These are phyloP conservation scores for Pichia californica DNA, from an alignment of 805 yeast species.

Conservation along the genomic window DNA sequence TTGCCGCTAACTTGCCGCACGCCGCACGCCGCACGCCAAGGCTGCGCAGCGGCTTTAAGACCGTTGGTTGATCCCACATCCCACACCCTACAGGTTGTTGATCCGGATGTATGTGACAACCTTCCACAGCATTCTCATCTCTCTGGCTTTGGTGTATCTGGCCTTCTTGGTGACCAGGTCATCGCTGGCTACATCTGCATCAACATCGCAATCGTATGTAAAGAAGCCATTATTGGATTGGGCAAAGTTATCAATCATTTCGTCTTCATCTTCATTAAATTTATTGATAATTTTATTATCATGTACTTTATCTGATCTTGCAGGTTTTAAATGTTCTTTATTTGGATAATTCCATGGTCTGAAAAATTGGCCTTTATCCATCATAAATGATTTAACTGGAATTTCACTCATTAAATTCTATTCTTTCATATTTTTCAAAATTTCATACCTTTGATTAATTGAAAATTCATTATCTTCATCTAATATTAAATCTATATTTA, in stretches of 20 bases:
- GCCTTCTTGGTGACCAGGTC: background rate
- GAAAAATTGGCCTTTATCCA: conserved; percentile 8
- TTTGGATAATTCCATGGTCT: conserved; percentile 4
- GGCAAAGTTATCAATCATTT: conserved; percentile 1
- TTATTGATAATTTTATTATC: background rate
- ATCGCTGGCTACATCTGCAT: background rate
- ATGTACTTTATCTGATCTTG: background rate
- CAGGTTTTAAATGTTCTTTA: background rate
- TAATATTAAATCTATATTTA: background rate
- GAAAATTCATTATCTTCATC: background rate
- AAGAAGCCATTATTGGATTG: conserved; percentile 6
- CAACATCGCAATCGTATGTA: background rate
- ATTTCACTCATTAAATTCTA: background rate
- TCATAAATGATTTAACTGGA: background rate
- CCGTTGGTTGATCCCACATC: too few relatives aligned
- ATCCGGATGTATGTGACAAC: conserved; percentile 6
- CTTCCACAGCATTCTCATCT: conserved; percentile 7
- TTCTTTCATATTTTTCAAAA: background rate
- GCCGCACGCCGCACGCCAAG: too few relatives aligned
- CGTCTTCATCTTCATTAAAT: background rate
- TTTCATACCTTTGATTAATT: conserved; percentile 1
- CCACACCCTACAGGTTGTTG: too few relatives aligned
- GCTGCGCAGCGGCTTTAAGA: too few relatives aligned
- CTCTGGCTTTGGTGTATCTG: background rate
- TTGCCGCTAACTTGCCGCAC: too few relatives aligned